Conservation (phyloP, 257 asterid genomes). For the Orobanche coerulescens region DNA sequence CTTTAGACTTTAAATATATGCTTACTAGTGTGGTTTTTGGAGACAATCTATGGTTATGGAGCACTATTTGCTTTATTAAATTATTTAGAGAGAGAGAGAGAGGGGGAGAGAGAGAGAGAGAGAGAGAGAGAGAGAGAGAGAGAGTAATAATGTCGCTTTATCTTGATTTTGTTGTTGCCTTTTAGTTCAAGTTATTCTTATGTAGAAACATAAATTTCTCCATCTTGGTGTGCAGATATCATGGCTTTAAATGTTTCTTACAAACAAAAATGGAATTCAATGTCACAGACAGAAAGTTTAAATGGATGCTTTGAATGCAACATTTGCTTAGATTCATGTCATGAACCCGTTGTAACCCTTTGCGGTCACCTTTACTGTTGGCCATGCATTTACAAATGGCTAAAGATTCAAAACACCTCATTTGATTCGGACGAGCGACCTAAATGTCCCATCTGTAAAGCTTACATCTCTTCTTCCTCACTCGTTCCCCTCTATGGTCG, state of each 20-base stretch:
- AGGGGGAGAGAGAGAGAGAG: too few relatives aligned
- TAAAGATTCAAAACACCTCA: slow-evolving; percentile 48
- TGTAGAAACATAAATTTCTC: too few relatives aligned
- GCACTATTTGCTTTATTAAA: neutral
- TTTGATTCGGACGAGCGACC: slow-evolving; percentile 50
- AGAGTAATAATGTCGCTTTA: too few relatives aligned
- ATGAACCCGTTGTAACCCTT: slow-evolving; percentile 76
- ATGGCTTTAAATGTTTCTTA: slow-evolving; percentile 50
- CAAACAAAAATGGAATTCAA: slow-evolving; percentile 36
- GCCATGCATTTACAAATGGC: slow-evolving; percentile 95
- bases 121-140: too few relatives aligned
- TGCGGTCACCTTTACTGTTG: slow-evolving; percentile 94
- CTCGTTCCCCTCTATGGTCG: slow-evolving; percentile 81
- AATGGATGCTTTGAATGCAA: slow-evolving; percentile 74
- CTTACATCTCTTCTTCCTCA: slow-evolving; percentile 53
- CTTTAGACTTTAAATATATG: too few relatives aligned
- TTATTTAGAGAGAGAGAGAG: too few relatives aligned
- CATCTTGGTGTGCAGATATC: slow-evolving; percentile 39
- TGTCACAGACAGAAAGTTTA: slow-evolving; percentile 38
- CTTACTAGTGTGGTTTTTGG: neutral
- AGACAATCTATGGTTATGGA: neutral
- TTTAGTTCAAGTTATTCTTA: too few relatives aligned
- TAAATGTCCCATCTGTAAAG: slow-evolving; percentile 75
- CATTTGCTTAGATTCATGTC: slow-evolving; percentile 71
- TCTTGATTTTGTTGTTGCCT: too few relatives aligned